These are phyloP conservation scores for Paraphoma chrysanthemicola DNA, from an alignment of 2,329 filamentous ascomycete species.

Conservation along the genomic window DNA sequence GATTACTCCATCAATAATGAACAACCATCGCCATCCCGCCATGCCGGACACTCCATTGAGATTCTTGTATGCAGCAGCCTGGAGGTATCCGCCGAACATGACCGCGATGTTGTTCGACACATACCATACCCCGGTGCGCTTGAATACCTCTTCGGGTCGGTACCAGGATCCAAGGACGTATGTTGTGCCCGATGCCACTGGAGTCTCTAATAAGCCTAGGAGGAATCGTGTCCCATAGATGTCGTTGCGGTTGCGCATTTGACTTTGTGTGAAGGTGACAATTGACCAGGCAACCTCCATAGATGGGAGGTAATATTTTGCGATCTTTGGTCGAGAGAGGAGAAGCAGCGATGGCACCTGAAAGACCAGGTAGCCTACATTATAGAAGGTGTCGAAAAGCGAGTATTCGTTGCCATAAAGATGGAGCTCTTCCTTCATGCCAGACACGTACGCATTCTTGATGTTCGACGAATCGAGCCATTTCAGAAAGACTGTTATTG, in stretches of 20 bases:
- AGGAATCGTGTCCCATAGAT: constrained; percentile 51
- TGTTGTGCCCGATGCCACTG: constrained; percentile 45
- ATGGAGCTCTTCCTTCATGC: constrained; percentile 40
- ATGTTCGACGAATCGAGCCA: constrained; percentile 48
- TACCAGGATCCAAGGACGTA: constrained; percentile 53
- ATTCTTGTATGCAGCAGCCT: constrained; percentile 61
- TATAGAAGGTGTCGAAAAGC: constrained; percentile 54
- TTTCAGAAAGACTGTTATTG: constrained; percentile 44
- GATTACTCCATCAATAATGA: constrained; percentile 65
- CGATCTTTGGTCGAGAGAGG: constrained; percentile 46
- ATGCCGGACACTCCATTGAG: constrained; percentile 59
- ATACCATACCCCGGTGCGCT: constrained; percentile 63
- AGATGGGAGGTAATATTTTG: constrained; percentile 47
- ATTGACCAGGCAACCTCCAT: constrained; percentile 52
- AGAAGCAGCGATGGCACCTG: constrained; percentile 49
- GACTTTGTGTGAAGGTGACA: constrained; percentile 49
- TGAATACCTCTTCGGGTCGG: constrained; percentile 56
- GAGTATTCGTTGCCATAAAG: constrained; percentile 66
- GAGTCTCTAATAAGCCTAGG: constrained; percentile 45
- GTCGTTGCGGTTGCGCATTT: constrained; percentile 47
- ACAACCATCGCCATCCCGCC: constrained; percentile 61
- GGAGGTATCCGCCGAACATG: constrained; percentile 66
- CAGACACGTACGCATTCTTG: constrained; percentile 55
- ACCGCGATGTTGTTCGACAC: constrained; percentile 60
- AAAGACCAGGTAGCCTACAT: constrained; percentile 49